phyloP scores from a whole-genome alignment of 2,329 filamentous ascomycete genomes.

The Calycina herbarum region DNA sequence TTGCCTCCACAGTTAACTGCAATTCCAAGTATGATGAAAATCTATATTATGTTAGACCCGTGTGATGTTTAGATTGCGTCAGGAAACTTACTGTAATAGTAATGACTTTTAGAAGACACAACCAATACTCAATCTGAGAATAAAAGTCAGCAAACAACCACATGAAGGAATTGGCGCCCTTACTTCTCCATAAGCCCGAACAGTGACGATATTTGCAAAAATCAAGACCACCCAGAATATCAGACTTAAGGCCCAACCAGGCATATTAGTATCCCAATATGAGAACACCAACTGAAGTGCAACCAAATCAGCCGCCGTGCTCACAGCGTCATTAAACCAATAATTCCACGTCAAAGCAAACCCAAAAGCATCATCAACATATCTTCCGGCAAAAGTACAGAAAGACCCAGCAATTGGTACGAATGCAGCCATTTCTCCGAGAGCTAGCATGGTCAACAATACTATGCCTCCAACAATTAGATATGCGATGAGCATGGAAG shows the following conservation, averaged over 20 bases:
- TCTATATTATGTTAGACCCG: constrained; percentile 34
- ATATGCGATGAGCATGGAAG: constrained; percentile 58
- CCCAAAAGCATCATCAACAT: constrained; percentile 54
- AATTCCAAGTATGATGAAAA: constrained; percentile 65
- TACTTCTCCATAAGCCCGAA: constrained; percentile 55
- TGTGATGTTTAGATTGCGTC: neutral
- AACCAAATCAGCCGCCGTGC: constrained; percentile 60
- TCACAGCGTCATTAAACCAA: constrained; percentile 67
- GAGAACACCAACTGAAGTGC: constrained; percentile 57
- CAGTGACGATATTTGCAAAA: constrained; percentile 51
- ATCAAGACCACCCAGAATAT: constrained; percentile 61
- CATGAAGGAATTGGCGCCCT: neutral
- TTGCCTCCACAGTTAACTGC: constrained; percentile 61
- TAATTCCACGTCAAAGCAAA: constrained; percentile 58
- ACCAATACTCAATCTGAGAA: constrained; percentile 52
- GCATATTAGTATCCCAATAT: constrained; percentile 63
- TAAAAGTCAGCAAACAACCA: neutral
- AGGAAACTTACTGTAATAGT: constrained; percentile 46
- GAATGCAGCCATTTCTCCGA: constrained; percentile 63
- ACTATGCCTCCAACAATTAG: constrained; percentile 57
- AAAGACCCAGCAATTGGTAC: constrained; percentile 55
- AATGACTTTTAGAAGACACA: constrained; percentile 54
- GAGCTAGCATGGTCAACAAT: constrained; percentile 57
- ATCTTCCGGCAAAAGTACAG: constrained; percentile 55
- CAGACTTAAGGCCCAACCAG: constrained; percentile 61